phyloP scores from a whole-genome alignment of 352 stramenopile genomes.

The Phytophthora crassamura region DNA sequence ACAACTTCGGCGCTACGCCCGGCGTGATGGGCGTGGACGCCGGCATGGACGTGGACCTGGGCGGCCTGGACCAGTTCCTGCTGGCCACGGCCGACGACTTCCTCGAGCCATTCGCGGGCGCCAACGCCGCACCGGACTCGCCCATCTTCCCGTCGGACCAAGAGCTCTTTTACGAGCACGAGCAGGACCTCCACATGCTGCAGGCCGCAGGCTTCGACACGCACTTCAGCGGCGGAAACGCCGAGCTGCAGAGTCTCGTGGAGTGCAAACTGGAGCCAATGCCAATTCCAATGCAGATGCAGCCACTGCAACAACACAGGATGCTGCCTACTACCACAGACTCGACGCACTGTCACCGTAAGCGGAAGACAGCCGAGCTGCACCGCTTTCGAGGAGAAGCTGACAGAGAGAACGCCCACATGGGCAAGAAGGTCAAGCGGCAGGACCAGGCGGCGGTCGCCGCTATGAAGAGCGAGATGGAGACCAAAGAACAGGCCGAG shows the following conservation, averaged over 20 bases:
- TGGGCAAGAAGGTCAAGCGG: conserved; percentile 48
- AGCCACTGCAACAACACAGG: conserved; percentile 12
- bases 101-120: conserved; percentile 53
- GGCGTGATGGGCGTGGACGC: conserved; percentile 20
- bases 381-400: conserved; percentile 28
- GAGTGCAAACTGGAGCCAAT: conserved; percentile 43
- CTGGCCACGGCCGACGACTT: conserved; percentile 67
- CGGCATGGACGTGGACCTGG: conserved; percentile 60
- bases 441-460: conserved; percentile 35
- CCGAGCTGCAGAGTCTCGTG: conserved; percentile 45
- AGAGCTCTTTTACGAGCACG: conserved; percentile 32
- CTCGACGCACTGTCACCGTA: conserved; percentile 44
- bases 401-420: conserved; percentile 28
- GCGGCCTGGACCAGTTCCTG: conserved; percentile 67
- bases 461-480: conserved; percentile 27
- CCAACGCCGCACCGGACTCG: conserved; percentile 36
- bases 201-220: conserved; percentile 37
- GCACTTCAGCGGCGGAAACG: conserved; percentile 39
- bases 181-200: conserved; percentile 39
- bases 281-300: background rate
- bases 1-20: conserved; percentile 28
- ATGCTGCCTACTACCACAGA: conserved; percentile 6
- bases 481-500: conserved; percentile 55
- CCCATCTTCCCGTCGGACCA: conserved; percentile 33
- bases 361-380: conserved; percentile 66